These are phyloP conservation scores for Fomes fomentarius DNA, from an alignment of 1,284 basidiomycete genomes.

Conservation along the genomic window DNA sequence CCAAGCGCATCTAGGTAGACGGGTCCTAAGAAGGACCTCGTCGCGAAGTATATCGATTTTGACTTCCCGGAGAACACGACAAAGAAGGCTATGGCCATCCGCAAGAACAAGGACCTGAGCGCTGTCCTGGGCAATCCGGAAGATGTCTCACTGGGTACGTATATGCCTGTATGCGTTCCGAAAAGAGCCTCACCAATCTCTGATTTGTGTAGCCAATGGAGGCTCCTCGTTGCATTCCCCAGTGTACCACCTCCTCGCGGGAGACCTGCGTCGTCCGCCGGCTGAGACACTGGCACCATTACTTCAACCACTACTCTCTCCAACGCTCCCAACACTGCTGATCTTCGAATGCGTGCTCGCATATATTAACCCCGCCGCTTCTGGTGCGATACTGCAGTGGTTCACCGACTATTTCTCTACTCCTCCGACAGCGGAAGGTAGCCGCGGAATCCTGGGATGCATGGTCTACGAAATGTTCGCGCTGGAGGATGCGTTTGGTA, in stretches of 20 bases:
- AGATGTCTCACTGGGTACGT: conserved; percentile 47
- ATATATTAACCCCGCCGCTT: conserved; percentile 76
- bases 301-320: conserved; percentile 57
- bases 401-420: conserved; percentile 62
- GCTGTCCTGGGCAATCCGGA: conserved; percentile 52
- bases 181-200: not conserved
- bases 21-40: conserved; percentile 46
- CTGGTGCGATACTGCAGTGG: conserved; percentile 71
- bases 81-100: conserved; percentile 84
- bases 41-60: conserved; percentile 81
- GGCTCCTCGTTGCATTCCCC: conserved; percentile 69
- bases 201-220: conserved; percentile 54
- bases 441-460: conserved; percentile 45
- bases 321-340: conserved; percentile 74
- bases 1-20: conserved; percentile 44
- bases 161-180: not conserved
- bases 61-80: conserved; percentile 88
- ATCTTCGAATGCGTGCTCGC: conserved; percentile 92
- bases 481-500: conserved; percentile 82
- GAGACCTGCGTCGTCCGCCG: conserved; percentile 69
- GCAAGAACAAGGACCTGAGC: conserved; percentile 67
- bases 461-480: conserved; percentile 93
- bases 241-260: conserved; percentile 76
- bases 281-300: conserved; percentile 44
- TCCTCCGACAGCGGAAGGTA: conserved; percentile 8